phyloP scores from a whole-genome alignment of 805 yeast species.

The Wickerhamomyces bisporus region DNA sequence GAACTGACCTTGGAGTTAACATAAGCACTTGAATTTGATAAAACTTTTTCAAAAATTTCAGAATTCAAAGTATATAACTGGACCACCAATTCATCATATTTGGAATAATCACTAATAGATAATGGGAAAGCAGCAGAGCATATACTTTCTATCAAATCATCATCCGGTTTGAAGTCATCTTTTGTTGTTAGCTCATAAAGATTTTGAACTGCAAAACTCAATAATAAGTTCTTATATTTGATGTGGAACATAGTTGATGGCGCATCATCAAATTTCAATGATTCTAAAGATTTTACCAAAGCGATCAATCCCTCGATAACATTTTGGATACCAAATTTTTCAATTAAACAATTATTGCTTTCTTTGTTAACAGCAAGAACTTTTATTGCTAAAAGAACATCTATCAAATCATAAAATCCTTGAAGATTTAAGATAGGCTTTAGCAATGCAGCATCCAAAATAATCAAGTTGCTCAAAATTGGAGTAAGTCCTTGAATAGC shows the following conservation, averaged over 20 bases:
- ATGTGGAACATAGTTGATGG: slow-evolving; percentile 23
- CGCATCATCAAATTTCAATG: slow-evolving; percentile 19
- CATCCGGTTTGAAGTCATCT: slow-evolving; percentile 8
- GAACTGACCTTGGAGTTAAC: slow-evolving; percentile 18
- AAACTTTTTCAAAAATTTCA: slow-evolving; percentile 4
- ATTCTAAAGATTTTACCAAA: slow-evolving; percentile 15
- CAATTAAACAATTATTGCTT: slow-evolving; percentile 14
- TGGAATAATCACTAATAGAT: slow-evolving; percentile 22
- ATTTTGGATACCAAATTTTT: slow-evolving; percentile 6
- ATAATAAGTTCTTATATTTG: slow-evolving; percentile 15
- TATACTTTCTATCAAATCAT: slow-evolving; percentile 2
- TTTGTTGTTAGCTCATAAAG: slow-evolving; percentile 18
- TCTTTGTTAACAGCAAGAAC: slow-evolving; percentile 27
- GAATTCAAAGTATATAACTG: slow-evolving; percentile 11
- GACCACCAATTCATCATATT: slow-evolving; percentile 19
- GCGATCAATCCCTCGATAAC: slow-evolving; percentile 15
- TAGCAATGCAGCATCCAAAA: slow-evolving; percentile 24
- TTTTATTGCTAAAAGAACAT: slow-evolving; percentile 25
- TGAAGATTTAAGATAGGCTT: slow-evolving; percentile 25
- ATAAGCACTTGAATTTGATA: slow-evolving; percentile 11
- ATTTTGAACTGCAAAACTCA: slow-evolving; percentile 14
- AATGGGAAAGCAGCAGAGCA: slow-evolving; percentile 19
- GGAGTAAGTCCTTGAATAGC: slow-evolving; percentile 13
- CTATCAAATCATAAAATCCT: slow-evolving; percentile 24
- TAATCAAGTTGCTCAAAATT: slow-evolving; percentile 18